phyloP scores from a whole-genome alignment of 495 filamentous ascomycete species.

The Endocarpon pusillum region DNA sequence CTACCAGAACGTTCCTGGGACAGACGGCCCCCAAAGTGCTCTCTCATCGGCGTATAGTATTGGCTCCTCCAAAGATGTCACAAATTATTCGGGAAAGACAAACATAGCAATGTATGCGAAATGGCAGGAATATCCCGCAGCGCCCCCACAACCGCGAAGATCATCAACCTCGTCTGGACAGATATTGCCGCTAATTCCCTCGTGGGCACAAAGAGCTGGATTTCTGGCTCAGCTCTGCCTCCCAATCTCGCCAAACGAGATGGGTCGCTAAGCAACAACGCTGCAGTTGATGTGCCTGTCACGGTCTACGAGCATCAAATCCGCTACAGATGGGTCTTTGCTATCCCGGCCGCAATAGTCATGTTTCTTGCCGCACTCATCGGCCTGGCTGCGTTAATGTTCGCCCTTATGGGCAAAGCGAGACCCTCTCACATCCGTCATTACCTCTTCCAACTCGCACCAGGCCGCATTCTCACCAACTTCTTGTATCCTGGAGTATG shows the following conservation, averaged over 20 bases:
- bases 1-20: constrained; percentile 9
- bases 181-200: constrained; percentile 21
- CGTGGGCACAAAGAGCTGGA: constrained; percentile 16
- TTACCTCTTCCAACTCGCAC: constrained; percentile 8
- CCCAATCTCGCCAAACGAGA: not conserved
- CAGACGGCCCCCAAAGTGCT: constrained; percentile 6
- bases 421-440: constrained; percentile 5
- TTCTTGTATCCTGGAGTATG: constrained; percentile 9
- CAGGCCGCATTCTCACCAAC: constrained; percentile 13
- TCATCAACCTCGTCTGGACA: constrained; percentile 26
- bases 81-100: constrained; percentile 16
- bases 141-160: constrained; percentile 8
- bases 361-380: constrained; percentile 3
- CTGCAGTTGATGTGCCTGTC: constrained; percentile 8
- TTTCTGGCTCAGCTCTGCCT: not conserved
- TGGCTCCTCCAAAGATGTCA: not conserved
- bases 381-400: constrained; percentile 2
- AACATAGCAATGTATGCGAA: constrained; percentile 16
- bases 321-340: constrained; percentile 17
- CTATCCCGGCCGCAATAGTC: constrained; percentile 18
- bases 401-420: constrained; percentile 3
- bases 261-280: not conserved
- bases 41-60: constrained; percentile 7
- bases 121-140: constrained; percentile 18
- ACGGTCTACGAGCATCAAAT: constrained; percentile 11